phyloP scores from a whole-genome alignment of 768 basidiomycete species.

The Coprinopsis cinerea region DNA sequence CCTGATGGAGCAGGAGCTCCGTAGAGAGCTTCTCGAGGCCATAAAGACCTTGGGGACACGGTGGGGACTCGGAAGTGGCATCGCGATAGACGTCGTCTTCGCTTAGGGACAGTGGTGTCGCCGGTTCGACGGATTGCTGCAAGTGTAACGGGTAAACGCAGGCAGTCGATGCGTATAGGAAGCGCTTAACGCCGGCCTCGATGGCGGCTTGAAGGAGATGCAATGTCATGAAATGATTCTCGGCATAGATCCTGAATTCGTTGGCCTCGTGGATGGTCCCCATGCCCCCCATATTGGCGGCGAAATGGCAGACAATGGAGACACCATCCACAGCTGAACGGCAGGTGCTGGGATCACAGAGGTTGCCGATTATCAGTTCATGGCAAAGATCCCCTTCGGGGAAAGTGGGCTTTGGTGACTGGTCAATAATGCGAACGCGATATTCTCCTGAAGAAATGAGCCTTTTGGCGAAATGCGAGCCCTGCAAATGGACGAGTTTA shows the following conservation, averaged over 20 bases:
- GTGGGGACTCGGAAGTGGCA: slow-evolving; percentile 17
- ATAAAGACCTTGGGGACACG: slow-evolving; percentile 49
- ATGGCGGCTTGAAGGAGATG: slow-evolving; percentile 38
- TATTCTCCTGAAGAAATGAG: slow-evolving; percentile 26
- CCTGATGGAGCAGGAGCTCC: slow-evolving; percentile 38
- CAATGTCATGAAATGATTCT: slow-evolving; percentile 45
- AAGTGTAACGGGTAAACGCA: slow-evolving; percentile 48
- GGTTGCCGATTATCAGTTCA: slow-evolving; percentile 38
- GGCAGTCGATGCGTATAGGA: slow-evolving; percentile 54
- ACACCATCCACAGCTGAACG: slow-evolving; percentile 32
- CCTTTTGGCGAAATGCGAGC: slow-evolving; percentile 41
- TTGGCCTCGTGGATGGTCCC: slow-evolving; percentile 50
- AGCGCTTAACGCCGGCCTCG: slow-evolving; percentile 31
- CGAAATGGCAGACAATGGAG: slow-evolving; percentile 47
- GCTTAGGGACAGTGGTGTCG: slow-evolving; percentile 33
- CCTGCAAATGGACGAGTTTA: slow-evolving; percentile 27
- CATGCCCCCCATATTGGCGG: slow-evolving; percentile 63
- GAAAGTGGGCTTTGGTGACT: slow-evolving; percentile 19
- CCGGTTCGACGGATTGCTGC: slow-evolving; percentile 22
- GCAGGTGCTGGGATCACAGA: slow-evolving; percentile 38
- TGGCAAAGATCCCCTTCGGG: slow-evolving; percentile 18
- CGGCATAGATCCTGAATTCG: slow-evolving; percentile 40
- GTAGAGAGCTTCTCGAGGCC: slow-evolving; percentile 52
- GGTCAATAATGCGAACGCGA: slow-evolving; percentile 40
- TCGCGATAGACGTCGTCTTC: slow-evolving; percentile 40